phyloP scores from a whole-genome alignment of 768 basidiomycete species.

The Rhodotorula taiwanensis region DNA sequence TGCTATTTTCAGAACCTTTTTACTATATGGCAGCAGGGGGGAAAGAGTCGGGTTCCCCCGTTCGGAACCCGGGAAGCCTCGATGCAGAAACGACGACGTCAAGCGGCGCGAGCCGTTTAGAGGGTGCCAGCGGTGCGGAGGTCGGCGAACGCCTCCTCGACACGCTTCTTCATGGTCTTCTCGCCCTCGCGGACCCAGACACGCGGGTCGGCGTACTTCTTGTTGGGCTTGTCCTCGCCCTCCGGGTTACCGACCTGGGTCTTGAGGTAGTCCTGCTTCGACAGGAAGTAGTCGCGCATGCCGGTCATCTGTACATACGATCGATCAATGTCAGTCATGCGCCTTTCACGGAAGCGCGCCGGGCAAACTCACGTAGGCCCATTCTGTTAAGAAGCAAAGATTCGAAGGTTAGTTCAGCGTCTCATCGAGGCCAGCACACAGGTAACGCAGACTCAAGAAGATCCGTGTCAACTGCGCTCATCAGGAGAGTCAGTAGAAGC shows the following conservation, averaged over 20 bases:
- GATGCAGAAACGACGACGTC: no score
- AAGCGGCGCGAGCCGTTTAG: no score
- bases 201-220: constrained; percentile 61
- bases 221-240: constrained; percentile 94
- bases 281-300: constrained; percentile 68
- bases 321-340: background rate
- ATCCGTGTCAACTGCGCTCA: no score
- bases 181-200: constrained; percentile 98
- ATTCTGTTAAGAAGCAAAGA: constrained; percentile 63
- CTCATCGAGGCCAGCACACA: background rate
- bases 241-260: constrained; percentile 96
- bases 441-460: no score
- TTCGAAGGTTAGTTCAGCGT: background rate
- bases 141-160: constrained; percentile 88
- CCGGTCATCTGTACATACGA: background rate
- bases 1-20: no score
- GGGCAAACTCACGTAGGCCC: constrained; percentile 70
- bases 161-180: constrained; percentile 77
- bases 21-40: no score
- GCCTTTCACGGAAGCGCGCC: constrained; percentile 32
- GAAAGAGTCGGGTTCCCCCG: no score
- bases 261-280: constrained; percentile 79
- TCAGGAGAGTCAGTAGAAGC: no score
- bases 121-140: constrained; percentile 45
- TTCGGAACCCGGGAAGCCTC: no score